phyloP scores from a whole-genome alignment of 1,139 yeast species.

The Hyphopichia fennica region DNA sequence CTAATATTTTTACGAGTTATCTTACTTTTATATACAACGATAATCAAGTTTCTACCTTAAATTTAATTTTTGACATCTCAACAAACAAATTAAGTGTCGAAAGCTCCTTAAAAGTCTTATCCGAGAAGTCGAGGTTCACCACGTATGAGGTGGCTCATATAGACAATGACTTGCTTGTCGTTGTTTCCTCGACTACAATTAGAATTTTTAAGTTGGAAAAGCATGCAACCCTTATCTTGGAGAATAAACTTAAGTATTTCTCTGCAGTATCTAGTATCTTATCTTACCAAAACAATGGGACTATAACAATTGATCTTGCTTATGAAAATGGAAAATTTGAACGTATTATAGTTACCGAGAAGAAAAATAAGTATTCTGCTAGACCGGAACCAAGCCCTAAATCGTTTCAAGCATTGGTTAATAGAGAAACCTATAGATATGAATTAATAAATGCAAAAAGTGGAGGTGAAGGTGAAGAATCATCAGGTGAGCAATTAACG shows the following conservation, averaged over 20 bases:
- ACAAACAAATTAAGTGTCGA: not conserved
- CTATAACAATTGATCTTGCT: constrained; percentile 9
- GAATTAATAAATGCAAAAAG: not conserved
- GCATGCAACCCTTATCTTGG: not conserved
- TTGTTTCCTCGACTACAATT: not conserved
- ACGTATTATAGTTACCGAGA: constrained; percentile 7
- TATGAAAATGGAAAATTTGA: constrained; percentile 34
- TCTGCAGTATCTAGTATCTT: not conserved
- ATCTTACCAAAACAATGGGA: not conserved
- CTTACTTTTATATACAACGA: constrained; percentile 15
- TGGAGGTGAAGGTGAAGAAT: not conserved
- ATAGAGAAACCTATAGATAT: not conserved
- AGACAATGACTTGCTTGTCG: not conserved
- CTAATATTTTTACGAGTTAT: constrained; percentile 7
- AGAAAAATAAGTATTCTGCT: not conserved
- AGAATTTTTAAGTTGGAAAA: not conserved
- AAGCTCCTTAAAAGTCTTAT: not conserved
- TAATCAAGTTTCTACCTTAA: constrained; percentile 17
- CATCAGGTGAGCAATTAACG: not conserved
- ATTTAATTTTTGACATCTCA: constrained; percentile 7
- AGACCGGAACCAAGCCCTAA: not conserved
- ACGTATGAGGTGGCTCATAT: not conserved
- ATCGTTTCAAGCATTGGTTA: not conserved
- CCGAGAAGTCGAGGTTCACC: not conserved
- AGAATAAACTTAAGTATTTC: not conserved